Evolutionary conservation across 2,329 filamentous ascomycete genomes (phyloP).

Genomic region (Aspergillus hortae): DNA sequence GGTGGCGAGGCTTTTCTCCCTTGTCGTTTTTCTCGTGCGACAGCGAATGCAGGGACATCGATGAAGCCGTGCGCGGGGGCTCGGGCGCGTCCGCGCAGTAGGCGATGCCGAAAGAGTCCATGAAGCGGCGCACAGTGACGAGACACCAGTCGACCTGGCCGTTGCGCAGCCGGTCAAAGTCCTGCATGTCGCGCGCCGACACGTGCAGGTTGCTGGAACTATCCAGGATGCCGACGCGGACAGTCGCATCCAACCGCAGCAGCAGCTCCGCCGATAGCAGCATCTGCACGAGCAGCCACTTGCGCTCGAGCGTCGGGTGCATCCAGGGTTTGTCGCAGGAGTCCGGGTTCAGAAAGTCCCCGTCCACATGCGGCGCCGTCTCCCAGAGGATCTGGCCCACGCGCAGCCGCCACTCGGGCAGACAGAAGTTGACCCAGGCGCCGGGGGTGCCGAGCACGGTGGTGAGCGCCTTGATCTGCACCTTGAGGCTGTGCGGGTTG

Average conservation of each 20-base stretch:
- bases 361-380: slow-evolving; percentile 31
- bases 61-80: not conserved
- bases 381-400: slow-evolving; percentile 47
- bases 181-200: slow-evolving; percentile 41
- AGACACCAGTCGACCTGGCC: slow-evolving; percentile 56
- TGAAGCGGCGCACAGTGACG: slow-evolving; percentile 50
- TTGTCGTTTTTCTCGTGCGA: slow-evolving; percentile 2
- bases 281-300: slow-evolving; percentile 54
- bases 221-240: slow-evolving; percentile 39
- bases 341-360: slow-evolving; percentile 24
- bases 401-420: slow-evolving; percentile 44
- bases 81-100: slow-evolving; percentile 14
- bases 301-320: slow-evolving; percentile 40
- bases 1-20: slow-evolving; percentile 8
- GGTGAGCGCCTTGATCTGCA: slow-evolving; percentile 45
- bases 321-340: slow-evolving; percentile 20
- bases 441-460: slow-evolving; percentile 40
- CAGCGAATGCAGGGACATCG: not conserved
- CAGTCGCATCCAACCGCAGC: slow-evolving; percentile 50
- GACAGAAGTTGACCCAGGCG: slow-evolving; percentile 48
- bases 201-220: slow-evolving; percentile 38
- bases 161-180: slow-evolving; percentile 47
- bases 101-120: slow-evolving; percentile 48
- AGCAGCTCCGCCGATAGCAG: slow-evolving; percentile 53
- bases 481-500: slow-evolving; percentile 36